Base-by-base conservation (phyloP, 352 stramenopile genomes). In the Pythium brassicae region DNA sequence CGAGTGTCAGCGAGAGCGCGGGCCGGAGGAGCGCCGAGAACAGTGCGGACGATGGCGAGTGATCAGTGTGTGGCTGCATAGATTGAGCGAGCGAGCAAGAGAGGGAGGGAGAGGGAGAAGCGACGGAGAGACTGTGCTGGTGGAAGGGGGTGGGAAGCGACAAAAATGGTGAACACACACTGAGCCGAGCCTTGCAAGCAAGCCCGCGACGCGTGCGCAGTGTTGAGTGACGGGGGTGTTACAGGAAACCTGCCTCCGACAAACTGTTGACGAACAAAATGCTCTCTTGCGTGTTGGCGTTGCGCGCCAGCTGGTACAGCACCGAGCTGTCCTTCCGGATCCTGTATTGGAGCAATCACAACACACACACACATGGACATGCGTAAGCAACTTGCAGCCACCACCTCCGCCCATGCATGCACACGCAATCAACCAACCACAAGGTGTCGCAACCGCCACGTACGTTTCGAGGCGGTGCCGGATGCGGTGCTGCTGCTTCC, bases 231-330 rank as follows among this genome's bases (percentile, higher is more conserved):
- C 44, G 10, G 34, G 34, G 10, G 22, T 22, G 12, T 58, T 66
- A 95, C 39, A 95, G 68, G 47, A 95, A 95, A 23, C 86, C 86
- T 32, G 86, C 86, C 61, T 95, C 86, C 29, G 86, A 92, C 62
- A 95, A 60, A 66, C 82, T 94, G 58, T 95, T 95, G 43, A 95
- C 86, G 65, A 94, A 94, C 67, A 92, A 62, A 63, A 93, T 90
- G 47, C 83, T 92, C 62, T 95, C 86, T 57, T 95, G 82, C 22
- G 79, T 92, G 58, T 95, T 95, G 49, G 86, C 86, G 37, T 94
- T 91, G 45, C 83, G 85, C 22, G 86, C 83, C 25, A 92, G 62
- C 55, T 90, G 84, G 67, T 92, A 92, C 29, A 95, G 56, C 63
- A 94, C 86, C 4, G 77, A 77, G 62, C 77, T 89, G 53, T 92